Conservation (phyloP, 352 stramenopile genomes). For the Phytophthora ohioensis region DNA sequence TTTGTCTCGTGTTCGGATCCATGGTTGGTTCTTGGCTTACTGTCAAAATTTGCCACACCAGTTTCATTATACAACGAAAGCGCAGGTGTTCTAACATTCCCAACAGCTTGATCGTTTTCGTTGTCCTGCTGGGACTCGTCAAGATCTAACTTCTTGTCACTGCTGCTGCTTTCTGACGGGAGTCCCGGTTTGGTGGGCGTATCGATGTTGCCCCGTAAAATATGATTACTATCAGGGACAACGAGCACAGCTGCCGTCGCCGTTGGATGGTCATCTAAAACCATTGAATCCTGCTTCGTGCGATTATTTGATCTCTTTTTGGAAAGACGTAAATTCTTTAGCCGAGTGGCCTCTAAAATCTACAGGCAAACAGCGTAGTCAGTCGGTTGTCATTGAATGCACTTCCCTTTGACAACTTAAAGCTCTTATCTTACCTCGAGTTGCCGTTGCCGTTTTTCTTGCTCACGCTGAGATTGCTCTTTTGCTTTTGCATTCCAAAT, state of each 20-base stretch:
- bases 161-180: background rate
- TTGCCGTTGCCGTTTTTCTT: constrained; percentile 53
- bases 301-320: constrained; percentile 17
- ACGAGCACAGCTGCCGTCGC: background rate
- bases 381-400: background rate
- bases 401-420: background rate
- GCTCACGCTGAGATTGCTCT: constrained; percentile 47
- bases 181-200: background rate
- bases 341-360: constrained; percentile 39
- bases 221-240: background rate
- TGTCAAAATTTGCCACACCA: background rate
- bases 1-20: background rate
- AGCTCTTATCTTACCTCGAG: constrained; percentile 46
- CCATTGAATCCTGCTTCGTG: constrained; percentile 6
- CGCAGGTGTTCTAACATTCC: constrained; percentile 15
- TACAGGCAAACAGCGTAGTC: constrained; percentile 1
- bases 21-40: background rate
- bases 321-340: constrained; percentile 39
- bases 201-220: background rate
- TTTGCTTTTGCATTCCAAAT: constrained; percentile 46
- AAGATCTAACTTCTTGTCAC: constrained; percentile 11
- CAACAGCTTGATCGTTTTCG: constrained; percentile 33
- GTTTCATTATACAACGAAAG: background rate
- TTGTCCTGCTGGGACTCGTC: constrained; percentile 12
- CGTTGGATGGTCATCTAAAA: background rate